A percentile compares a stretch with the other conserved stretches of the same genome.
Conservation (phyloP, 179 eudicot species). For the Silene coronaria region DNA sequence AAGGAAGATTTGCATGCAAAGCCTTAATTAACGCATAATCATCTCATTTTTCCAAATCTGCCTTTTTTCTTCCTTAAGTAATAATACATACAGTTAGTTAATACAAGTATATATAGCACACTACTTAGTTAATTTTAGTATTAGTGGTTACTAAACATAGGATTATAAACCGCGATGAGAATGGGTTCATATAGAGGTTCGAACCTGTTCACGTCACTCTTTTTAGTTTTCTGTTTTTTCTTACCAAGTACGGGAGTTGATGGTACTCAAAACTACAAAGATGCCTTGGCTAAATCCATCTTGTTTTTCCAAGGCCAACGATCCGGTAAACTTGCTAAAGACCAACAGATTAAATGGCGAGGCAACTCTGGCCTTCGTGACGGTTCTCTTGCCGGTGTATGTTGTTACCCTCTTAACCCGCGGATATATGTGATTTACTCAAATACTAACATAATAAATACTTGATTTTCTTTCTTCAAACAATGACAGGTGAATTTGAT, state of each 20-base stretch:
- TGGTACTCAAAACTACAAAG: slow-evolving; percentile 23
- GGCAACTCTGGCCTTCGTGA: slow-evolving; percentile 55
- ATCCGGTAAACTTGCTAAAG: slow-evolving; percentile 54
- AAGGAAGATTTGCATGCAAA: slow-evolving; percentile 17
- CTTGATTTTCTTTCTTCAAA: background rate
- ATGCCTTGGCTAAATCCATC: slow-evolving; percentile 70
- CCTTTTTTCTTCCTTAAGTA: background rate
- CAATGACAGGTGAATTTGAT: slow-evolving; percentile 47
- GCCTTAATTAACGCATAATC: slow-evolving; percentile 29
- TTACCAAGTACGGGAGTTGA: background rate
- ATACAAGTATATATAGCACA: slow-evolving; percentile 4
- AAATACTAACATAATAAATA: background rate
- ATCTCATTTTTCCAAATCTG: slow-evolving; percentile 14
- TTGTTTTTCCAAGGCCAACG: slow-evolving; percentile 83
- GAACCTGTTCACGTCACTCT: slow-evolving; percentile 16
- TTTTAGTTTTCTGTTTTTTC: slow-evolving; percentile 18
- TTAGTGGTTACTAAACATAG: background rate
- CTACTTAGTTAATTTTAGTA: background rate
- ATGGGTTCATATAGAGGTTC: slow-evolving; percentile 5
- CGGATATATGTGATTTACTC: too few species aligned
- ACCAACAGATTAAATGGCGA: slow-evolving; percentile 58
- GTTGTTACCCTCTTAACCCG: slow-evolving; percentile 26
- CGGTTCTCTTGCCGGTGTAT: slow-evolving; percentile 60
- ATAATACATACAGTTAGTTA: too few species aligned
- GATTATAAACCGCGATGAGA: slow-evolving; percentile 9